Evolutionary conservation across 179 eudicot species (phyloP).

Genomic region (Silene noctiflora): DNA sequence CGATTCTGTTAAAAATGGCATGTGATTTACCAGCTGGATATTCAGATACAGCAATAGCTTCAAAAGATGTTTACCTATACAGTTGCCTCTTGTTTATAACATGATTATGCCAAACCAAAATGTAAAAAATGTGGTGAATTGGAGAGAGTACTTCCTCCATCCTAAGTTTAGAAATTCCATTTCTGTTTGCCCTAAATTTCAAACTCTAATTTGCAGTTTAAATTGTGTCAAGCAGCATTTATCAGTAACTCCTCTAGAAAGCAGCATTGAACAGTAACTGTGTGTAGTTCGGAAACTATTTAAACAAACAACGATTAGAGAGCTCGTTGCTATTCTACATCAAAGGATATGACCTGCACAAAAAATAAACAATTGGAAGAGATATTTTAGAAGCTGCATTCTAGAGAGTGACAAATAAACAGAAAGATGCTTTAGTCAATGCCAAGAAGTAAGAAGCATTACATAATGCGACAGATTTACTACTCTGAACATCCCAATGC

Average conservation of each 20-base stretch:
- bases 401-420: neutral
- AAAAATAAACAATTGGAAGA: slow-evolving; percentile 3
- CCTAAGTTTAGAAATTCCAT: neutral
- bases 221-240: neutral
- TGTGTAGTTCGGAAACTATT: neutral
- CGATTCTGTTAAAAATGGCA: no score
- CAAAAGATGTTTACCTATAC: neutral
- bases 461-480: neutral
- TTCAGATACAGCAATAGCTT: slow-evolving; percentile 1
- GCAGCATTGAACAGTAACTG: neutral
- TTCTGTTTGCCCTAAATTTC: neutral
- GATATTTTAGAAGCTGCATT: slow-evolving; percentile 14
- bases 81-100: no score
- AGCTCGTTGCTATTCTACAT: neutral
- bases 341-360: slow-evolving; percentile 99
- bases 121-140: no score
- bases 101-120: no score
- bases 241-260: neutral
- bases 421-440: neutral
- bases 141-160: neutral
- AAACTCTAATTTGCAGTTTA: neutral
- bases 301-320: neutral
- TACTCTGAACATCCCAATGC: neutral
- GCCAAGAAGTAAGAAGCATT: slow-evolving; percentile 2
- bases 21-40: neutral